Conservation (phyloP, 1,139 yeast species). For the Suzukiozyma palmioleophila region DNA sequence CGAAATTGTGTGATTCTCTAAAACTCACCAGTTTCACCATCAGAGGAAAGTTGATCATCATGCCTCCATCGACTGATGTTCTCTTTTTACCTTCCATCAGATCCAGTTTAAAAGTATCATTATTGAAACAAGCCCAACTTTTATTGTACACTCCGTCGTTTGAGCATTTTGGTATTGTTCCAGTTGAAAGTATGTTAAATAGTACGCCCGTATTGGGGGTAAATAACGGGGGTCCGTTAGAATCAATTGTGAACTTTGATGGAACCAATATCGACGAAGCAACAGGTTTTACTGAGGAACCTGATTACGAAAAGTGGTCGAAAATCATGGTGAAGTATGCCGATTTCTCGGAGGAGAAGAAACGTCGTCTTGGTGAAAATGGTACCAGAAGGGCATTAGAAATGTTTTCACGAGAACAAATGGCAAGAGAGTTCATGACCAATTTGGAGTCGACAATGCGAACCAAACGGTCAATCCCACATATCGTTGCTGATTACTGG, state of each 20-base stretch:
- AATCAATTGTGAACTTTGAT: slow-evolving; percentile 56
- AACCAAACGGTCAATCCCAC: slow-evolving; percentile 12
- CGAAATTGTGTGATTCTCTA: slow-evolving; percentile 42
- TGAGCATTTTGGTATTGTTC: slow-evolving; percentile 98
- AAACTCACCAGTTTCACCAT: slow-evolving; percentile 46
- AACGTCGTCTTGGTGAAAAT: slow-evolving; percentile 36
- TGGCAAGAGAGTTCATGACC: slow-evolving; percentile 49
- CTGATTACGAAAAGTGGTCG: slow-evolving; percentile 61
- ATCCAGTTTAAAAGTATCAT: slow-evolving; percentile 57
- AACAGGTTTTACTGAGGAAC: slow-evolving; percentile 73
- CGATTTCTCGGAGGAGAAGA: slow-evolving; percentile 24
- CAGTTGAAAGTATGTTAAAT: slow-evolving; percentile 86
- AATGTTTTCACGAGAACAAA: slow-evolving; percentile 56
- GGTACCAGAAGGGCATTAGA: slow-evolving; percentile 51
- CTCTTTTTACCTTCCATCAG: slow-evolving; percentile 79
- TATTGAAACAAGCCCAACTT: slow-evolving; percentile 54
- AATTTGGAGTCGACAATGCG: slow-evolving; percentile 15
- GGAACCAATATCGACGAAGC: slow-evolving; percentile 37
- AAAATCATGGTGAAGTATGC: slow-evolving; percentile 43
- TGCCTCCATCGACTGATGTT: slow-evolving; percentile 45
- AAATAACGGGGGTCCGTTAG: slow-evolving; percentile 90
- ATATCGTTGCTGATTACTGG: slow-evolving; percentile 8
- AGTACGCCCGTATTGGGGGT: slow-evolving; percentile 84
- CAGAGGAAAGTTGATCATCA: slow-evolving; percentile 37
- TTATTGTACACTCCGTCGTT: slow-evolving; percentile 83